Percentiles rank a stretch among this genome's conserved stretches.
Evolutionary conservation across 1,284 basidiomycete species (phyloP).

Genomic region (Mrakiaceae sp.): DNA sequence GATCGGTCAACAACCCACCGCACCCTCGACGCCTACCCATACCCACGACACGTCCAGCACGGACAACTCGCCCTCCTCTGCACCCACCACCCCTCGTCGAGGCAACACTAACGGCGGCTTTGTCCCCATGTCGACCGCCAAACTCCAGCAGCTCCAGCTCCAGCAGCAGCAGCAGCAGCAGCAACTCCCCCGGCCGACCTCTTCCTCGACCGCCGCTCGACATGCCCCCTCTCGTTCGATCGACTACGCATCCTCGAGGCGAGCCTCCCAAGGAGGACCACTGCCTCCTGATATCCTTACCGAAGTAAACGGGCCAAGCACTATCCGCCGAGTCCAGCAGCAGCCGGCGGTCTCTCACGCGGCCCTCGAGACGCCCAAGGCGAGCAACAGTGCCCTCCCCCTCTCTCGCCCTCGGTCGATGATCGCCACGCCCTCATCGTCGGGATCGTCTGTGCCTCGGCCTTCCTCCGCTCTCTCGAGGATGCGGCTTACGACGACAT

Average conservation of each 20-base stretch:
- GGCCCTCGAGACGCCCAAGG: not conserved
- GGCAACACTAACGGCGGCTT: not conserved
- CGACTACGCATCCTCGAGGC: too few species aligned
- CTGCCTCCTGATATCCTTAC: not conserved
- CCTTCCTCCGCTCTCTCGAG: not conserved
- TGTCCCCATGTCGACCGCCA: slow-evolving; percentile 4
- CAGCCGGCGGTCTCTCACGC: not conserved
- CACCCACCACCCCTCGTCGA: too few species aligned
- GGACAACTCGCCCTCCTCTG: too few species aligned
- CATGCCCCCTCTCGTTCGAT: not conserved
- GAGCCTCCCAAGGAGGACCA: too few species aligned
- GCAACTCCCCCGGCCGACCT: not conserved
- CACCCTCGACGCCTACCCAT: too few species aligned
- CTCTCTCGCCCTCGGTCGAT: not conserved
- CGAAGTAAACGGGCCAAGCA: not conserved
- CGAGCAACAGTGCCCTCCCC: not conserved
- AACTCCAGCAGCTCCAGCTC: not conserved
- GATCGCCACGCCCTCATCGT: not conserved
- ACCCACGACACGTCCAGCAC: too few species aligned
- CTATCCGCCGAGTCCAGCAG: not conserved
- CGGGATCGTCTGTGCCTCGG: not conserved
- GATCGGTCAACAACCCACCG: too few species aligned
- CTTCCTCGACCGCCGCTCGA: not conserved
- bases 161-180: not conserved
- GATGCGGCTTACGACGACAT: not conserved